These are phyloP conservation scores for Sonneratia alba DNA, from an alignment of 345 rosid species.

Conservation along the genomic window DNA sequence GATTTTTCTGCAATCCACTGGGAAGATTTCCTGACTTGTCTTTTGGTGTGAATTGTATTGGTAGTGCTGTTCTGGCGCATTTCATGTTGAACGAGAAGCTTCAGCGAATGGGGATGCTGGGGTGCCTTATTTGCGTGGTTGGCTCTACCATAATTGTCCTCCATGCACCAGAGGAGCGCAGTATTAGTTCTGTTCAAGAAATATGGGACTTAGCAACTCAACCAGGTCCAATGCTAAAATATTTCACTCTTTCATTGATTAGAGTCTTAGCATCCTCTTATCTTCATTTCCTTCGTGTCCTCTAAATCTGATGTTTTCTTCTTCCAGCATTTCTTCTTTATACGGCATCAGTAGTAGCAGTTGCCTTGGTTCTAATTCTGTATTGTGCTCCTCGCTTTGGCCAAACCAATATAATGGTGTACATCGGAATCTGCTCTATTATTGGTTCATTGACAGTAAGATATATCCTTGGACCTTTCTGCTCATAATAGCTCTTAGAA, in stretches of 20 bases:
- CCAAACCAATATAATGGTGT: constrained; percentile 63
- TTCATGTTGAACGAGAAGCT: constrained; percentile 59
- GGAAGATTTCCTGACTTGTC: constrained; percentile 11
- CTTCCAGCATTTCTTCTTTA: constrained; percentile 65
- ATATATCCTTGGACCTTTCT: not conserved
- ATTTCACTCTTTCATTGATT: not conserved
- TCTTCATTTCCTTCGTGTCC: not conserved
- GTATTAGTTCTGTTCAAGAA: constrained; percentile 45
- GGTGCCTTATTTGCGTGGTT: constrained; percentile 64
- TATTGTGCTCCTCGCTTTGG: constrained; percentile 67
- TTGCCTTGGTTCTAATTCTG: constrained; percentile 47
- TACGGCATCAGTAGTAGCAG: constrained; percentile 46
- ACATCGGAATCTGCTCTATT: constrained; percentile 67
- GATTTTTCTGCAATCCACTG: not conserved
- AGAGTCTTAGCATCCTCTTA: not conserved
- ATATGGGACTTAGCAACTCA: constrained; percentile 68
- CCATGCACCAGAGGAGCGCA: constrained; percentile 54
- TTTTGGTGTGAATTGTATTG: constrained; percentile 3
- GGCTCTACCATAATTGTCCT: constrained; percentile 67
- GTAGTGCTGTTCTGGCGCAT: constrained; percentile 71
- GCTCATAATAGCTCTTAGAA: not conserved
- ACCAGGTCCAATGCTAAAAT: constrained; percentile 34
- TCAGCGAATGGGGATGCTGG: constrained; percentile 62
- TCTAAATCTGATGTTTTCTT: constrained; percentile 4
- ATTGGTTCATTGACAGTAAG: constrained; percentile 64